Base-by-base conservation (phyloP, 2,329 filamentous ascomycete species). In the Claviceps humidiphila region DNA sequence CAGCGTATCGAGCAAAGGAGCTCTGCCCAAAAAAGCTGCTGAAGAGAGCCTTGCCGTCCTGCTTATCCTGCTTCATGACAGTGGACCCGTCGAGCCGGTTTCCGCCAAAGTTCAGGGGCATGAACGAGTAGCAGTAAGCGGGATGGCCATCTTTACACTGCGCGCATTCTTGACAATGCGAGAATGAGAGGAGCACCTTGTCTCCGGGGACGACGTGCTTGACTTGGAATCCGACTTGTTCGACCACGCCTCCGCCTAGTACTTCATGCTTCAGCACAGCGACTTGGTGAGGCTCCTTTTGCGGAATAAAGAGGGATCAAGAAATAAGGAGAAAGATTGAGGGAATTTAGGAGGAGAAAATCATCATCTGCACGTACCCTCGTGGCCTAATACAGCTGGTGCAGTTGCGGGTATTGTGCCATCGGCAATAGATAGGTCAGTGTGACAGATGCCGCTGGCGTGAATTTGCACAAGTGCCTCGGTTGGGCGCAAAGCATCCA, bases 11-110 rank as follows among this genome's bases (percentile, higher is more conserved):
- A 1, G 65, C 59, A 24, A 68, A 64, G n/a, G 62, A 65, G 26
- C 59, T 63, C 53, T 68, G 66, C 0, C 66, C 66, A 22, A 68
- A 68, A 45, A 66, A 68, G 38, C 58, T 49, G 50, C 58, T 60
- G 53, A 51, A 17, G 7, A 47, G 16, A 24, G 45, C 16, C 5
- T 34, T 48, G 6, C 34, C 41, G 34, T 42, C 49, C 30, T 38
- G 42, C 14, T 20, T 42, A 8, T 22, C 26, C 34, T 39, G 26
- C 17, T 2, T 41, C 30, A 45, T 39, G 41, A 38, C 30, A 11
- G 41, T 30, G 7, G 49, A 39, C 5, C 49, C 41, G 34, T 50
- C 49, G 5, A 24, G 11, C 17, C 40, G 26, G 38, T 50, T 37
- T 20, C 41, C 41, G 40, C 40, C 13, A 16, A 44, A 38, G 11